Evolutionary conservation across 2,329 filamentous ascomycete genomes (phyloP), one percentile per base, ranked within the genome.

Genomic region (Trichoderma pleuroti): DNA sequence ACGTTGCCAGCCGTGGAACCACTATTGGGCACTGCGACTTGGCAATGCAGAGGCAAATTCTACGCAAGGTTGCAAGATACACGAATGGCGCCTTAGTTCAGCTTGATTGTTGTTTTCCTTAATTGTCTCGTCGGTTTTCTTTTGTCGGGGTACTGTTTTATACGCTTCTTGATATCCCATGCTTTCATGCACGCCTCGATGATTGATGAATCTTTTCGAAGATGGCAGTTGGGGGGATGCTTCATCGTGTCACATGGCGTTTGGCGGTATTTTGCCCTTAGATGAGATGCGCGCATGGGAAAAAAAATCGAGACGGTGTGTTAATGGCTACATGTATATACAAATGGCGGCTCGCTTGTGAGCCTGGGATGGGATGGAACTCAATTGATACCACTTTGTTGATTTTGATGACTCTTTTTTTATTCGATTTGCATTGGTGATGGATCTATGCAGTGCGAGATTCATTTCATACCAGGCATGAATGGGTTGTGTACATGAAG

Each of bases 381-480:
- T 54, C 68, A 59, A 60, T 72, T 72, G 72, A 72, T 72, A 72
- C 72, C 72, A 72, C 70, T 60, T 49, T 67, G 52, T 67, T 67
- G 64, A 57, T 24, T 67, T n/a, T 24, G 46, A 52, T n/a, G n/a
- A n/a, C n/a, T n/a, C n/a, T n/a, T n/a, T n/a, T n/a, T n/a, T n/a
- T n/a, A n/a, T n/a, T n/a, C n/a, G n/a, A n/a, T n/a, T n/a, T 46
- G 18, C n/a, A 46, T 46, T 46, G 42, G 42, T 46, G 34, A 18
- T 26, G 5, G 5, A 28, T 4, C 52, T 34, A 56, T 26, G 5
- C 2, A 6, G 42, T 5, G 42, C 10, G 42, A 49, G 42, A 24
- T n/a, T n/a, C n/a, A n/a, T n/a, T 21, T 49, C 21, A 49, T 49
- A 39, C 36, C 16, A 39, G 36, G n/a, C 42, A 21, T 49, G 42